Evolutionary conservation across 1,284 basidiomycete genomes (phyloP), one percentile per base, ranked within the genome.

Genomic region (Rhizoctonia solani): DNA sequence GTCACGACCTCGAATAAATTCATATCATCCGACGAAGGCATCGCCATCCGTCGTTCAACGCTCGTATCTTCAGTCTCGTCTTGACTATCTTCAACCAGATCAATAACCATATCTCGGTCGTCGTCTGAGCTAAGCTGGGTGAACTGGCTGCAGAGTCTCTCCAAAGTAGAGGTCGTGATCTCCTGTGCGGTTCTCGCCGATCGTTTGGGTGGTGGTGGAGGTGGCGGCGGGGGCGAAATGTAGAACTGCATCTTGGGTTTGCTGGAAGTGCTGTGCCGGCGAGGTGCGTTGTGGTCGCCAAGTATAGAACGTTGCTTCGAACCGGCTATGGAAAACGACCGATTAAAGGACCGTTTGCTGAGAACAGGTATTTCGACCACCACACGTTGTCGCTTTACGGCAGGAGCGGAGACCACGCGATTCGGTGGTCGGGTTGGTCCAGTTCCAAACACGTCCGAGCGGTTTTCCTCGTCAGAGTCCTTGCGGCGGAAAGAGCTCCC

Each of bases 1-100:
- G 61, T 66, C 3, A 54, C 50, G n/a, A 66, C 37, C 37, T 66
- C 50, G 29, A 66, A 66, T 21, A 66, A 54, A 19, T 66, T 46
- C 61, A 66, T 66, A 23, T 66, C 61, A 11, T 66, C 50, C 50
- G 61, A 66, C 27, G 61, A 66, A 25, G 61, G 61, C 50, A 66
- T 54, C 8, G 30, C 37, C 50, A 52, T 54, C 25, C 46, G 23
- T 19, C 39, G 19, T 23, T 53, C 61, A 29, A 32, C 30, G 9
- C 44, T 19, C 25, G 14, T 34, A 0, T 41, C 61, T 30, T 46
- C 41, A 3, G 34, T 21, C 9, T 55, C 54, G 19, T 30, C 56
- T 19, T 53, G 50, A 9, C 44, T 41, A 6, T 30, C 39, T 9
- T 44, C 61, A 13, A 53, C 39, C 4, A 50, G 13, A 4, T 50